Percentiles rank a stretch among this genome's conserved stretches.
phyloP scores from a whole-genome alignment of 129 eudicot genomes.

The sunflower (Helianthus annuus) region HanXRQr2.0-SUNRISE NC_035449.2:45551197-45551696 shows the following conservation, averaged over 20 bases:
- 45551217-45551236: neutral
- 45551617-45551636: constrained; percentile 54
- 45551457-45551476: neutral
- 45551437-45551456: neutral
- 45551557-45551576: neutral
- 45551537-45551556: neutral
- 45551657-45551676: constrained; percentile 54
- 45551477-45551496: neutral
- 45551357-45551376: neutral
- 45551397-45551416: neutral
- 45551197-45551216: neutral
- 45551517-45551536: neutral
- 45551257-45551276: neutral
- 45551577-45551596: constrained; percentile 36
- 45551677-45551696: constrained; percentile 51
- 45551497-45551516: neutral
- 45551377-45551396: neutral
- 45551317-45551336: neutral
- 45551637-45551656: constrained; percentile 58
- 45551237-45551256: neutral
- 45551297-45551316: neutral
- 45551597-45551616: constrained; percentile 48
- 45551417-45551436: neutral
- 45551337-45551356: neutral
- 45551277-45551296: neutral